Conservation (phyloP, 495 filamentous ascomycete genomes). For the Annulohypoxylon stygium region DNA sequence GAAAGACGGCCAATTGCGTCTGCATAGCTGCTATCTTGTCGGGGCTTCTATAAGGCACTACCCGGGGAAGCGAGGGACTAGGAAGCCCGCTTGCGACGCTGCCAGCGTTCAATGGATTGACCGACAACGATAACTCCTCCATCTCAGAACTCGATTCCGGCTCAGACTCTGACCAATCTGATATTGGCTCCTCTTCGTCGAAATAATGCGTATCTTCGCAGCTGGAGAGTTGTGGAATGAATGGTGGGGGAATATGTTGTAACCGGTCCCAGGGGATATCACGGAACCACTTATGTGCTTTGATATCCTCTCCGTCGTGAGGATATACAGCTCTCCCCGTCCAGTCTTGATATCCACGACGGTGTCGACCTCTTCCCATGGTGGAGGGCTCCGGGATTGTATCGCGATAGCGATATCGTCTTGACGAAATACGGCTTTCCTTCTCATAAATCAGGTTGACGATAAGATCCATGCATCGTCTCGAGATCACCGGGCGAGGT, state of each 20-base stretch:
- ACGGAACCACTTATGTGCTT: slow-evolving; percentile 78
- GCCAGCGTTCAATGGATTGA: slow-evolving; percentile 38
- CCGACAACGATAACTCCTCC: slow-evolving; percentile 37
- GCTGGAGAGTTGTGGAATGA: slow-evolving; percentile 75
- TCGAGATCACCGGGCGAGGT: slow-evolving; percentile 68
- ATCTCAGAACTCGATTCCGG: slow-evolving; percentile 40
- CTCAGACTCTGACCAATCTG: slow-evolving; percentile 62
- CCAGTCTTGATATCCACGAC: slow-evolving; percentile 50
- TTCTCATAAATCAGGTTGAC: slow-evolving; percentile 80
- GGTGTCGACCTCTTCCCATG: slow-evolving; percentile 22
- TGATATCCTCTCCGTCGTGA: slow-evolving; percentile 83
- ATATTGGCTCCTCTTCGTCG: slow-evolving; percentile 80
- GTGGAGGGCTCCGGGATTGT: slow-evolving; percentile 38
- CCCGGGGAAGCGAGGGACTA: neutral
- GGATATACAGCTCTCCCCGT: slow-evolving; percentile 76
- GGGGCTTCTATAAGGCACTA: slow-evolving; percentile 29
- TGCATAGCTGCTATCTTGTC: slow-evolving; percentile 48
- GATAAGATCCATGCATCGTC: slow-evolving; percentile 79
- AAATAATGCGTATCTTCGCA: slow-evolving; percentile 92
- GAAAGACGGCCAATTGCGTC: slow-evolving; percentile 53
- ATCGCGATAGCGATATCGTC: slow-evolving; percentile 67
- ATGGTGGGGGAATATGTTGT: slow-evolving; percentile 77
- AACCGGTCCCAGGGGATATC: slow-evolving; percentile 76
- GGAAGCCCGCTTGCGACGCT: slow-evolving; percentile 19
- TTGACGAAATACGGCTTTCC: slow-evolving; percentile 78